Evolutionary conservation across 148 eudicot species (phyloP).

Genomic region (Amaranthus palmeri): DNA sequence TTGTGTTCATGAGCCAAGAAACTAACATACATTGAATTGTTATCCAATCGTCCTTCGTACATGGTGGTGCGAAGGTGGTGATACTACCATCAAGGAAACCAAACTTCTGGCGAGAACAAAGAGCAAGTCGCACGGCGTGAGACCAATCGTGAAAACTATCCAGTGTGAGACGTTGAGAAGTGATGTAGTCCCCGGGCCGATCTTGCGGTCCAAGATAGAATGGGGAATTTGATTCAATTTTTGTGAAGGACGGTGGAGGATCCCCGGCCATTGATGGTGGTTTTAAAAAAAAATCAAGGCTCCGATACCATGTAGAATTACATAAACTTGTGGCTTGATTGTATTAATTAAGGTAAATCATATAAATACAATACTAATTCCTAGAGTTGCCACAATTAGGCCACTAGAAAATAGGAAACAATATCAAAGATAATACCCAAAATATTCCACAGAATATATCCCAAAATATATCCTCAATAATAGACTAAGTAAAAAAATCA

Average conservation of each 20-base stretch:
- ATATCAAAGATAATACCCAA: no score
- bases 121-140: not conserved
- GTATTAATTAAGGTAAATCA: not conserved
- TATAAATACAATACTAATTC: not conserved
- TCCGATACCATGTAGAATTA: not conserved
- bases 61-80: no score
- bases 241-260: not conserved
- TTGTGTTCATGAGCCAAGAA: no score
- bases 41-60: no score
- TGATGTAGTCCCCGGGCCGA: not conserved
- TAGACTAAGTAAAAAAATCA: no score
- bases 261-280: not conserved
- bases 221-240: not conserved
- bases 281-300: not conserved
- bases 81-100: not conserved
- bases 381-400: not conserved
- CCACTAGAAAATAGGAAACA: not conserved
- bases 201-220: not conserved
- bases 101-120: not conserved
- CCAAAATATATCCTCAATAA: no score
- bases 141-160: not conserved
- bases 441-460: no score
- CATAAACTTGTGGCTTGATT: not conserved
- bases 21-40: no score
- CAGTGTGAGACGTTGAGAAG: not conserved